phyloP scores from a whole-genome alignment of 1,284 basidiomycete genomes.

The Cryptococcus sp. region DNA sequence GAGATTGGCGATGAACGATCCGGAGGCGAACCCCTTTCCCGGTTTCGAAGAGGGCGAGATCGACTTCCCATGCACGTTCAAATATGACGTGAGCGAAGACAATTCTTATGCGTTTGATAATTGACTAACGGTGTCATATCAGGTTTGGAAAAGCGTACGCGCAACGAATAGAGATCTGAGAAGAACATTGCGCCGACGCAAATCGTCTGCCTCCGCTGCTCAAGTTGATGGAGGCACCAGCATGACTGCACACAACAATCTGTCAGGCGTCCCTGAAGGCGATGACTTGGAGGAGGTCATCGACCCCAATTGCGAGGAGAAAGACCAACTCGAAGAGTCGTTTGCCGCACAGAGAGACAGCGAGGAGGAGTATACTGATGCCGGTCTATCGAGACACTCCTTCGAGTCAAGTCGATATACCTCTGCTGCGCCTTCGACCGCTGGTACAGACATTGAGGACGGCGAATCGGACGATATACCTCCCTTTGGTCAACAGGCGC shows the following conservation, averaged over 20 bases:
- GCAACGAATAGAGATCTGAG: conserved; percentile 44
- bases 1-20: conserved; percentile 52
- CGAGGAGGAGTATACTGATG: conserved; percentile 22
- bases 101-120: background rate
- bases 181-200: conserved; percentile 30
- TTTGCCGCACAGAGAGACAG: background rate
- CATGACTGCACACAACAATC: conserved; percentile 10
- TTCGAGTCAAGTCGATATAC: conserved; percentile 42
- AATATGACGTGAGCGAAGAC: conserved; percentile 51
- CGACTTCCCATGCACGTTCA: conserved; percentile 58
- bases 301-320: background rate
- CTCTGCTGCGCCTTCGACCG: conserved; percentile 24
- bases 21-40: conserved; percentile 40
- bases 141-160: conserved; percentile 55
- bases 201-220: conserved; percentile 17
- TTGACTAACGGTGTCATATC: background rate
- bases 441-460: conserved; percentile 33
- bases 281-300: conserved; percentile 27
- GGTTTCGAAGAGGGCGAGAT: conserved; percentile 58
- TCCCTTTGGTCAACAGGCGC: conserved; percentile 12
- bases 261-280: conserved; percentile 38
- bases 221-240: conserved; percentile 11
- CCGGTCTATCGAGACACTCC: conserved; percentile 29
- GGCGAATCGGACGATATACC: conserved; percentile 23
- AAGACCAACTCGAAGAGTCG: background rate